These are phyloP conservation scores for Metrosideros polymorpha DNA, from an alignment of 441 rosid genomes.

Conservation along the genomic window DNA sequence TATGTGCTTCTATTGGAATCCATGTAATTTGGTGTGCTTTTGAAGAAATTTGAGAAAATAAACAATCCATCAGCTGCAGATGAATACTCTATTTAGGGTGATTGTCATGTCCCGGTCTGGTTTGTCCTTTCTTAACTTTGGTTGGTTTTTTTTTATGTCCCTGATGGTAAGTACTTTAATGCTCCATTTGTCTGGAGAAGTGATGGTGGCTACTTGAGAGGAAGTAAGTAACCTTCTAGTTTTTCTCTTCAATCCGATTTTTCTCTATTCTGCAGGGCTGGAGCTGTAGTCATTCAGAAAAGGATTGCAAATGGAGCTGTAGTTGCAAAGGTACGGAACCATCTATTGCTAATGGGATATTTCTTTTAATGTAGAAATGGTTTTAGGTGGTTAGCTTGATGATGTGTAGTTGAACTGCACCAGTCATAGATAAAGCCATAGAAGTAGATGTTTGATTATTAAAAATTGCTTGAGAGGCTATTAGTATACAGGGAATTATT, in stretches of 20 bases:
- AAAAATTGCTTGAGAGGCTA: neutral
- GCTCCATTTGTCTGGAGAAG: neutral
- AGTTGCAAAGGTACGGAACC: conserved; percentile 38
- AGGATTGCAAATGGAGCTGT: conserved; percentile 26
- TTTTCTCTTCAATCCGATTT: conserved; percentile 7
- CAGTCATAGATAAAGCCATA: neutral
- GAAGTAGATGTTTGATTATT: neutral
- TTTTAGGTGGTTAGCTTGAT: neutral
- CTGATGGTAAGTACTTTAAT: neutral
- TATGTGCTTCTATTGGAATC: neutral
- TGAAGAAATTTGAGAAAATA: neutral
- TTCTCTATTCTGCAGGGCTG: conserved; percentile 38
- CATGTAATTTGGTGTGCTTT: neutral
- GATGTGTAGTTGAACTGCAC: neutral
- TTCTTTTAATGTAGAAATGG: neutral
- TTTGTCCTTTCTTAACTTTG: neutral
- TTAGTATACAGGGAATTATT: neutral
- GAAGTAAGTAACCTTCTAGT: neutral
- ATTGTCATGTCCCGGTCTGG: neutral
- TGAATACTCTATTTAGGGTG: neutral
- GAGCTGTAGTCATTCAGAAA: conserved; percentile 26
- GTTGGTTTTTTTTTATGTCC: neutral
- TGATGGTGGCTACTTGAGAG: neutral
- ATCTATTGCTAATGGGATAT: neutral
- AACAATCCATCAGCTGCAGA: neutral